Conservation (phyloP, 2,329 filamentous ascomycete species). For the Penicillium sp. region DNA sequence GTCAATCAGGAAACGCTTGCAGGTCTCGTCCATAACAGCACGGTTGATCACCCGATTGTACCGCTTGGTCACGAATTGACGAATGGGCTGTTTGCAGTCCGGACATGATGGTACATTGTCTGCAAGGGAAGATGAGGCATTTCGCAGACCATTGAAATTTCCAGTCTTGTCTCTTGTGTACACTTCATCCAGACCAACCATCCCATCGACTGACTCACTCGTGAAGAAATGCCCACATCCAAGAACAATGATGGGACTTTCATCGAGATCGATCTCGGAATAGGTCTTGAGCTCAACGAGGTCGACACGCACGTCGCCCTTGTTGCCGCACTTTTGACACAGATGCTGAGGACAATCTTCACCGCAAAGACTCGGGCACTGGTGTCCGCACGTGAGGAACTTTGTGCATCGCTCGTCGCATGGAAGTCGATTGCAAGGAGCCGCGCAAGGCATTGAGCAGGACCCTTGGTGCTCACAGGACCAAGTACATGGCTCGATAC, state of each 20-base stretch:
- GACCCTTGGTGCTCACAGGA: background rate
- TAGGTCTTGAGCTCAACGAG: slow-evolving; percentile 5
- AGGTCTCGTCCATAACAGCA: slow-evolving; percentile 10
- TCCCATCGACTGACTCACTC: slow-evolving; percentile 7
- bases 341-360: slow-evolving; percentile 8
- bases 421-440: slow-evolving; percentile 8
- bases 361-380: slow-evolving; percentile 8
- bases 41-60: slow-evolving; percentile 13
- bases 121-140: slow-evolving; percentile 8
- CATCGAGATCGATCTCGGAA: slow-evolving; percentile 9
- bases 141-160: slow-evolving; percentile 8
- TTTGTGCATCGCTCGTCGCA: slow-evolving; percentile 6
- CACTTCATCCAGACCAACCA: slow-evolving; percentile 8
- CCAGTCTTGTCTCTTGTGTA: slow-evolving; percentile 8
- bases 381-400: slow-evolving; percentile 4
- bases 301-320: slow-evolving; percentile 9
- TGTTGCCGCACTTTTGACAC: slow-evolving; percentile 8
- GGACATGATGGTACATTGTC: slow-evolving; percentile 5
- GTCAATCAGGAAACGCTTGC: slow-evolving; percentile 6
- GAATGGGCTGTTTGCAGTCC: slow-evolving; percentile 9
- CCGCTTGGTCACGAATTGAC: slow-evolving; percentile 11
- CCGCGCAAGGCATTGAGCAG: slow-evolving; percentile 13
- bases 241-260: slow-evolving; percentile 9
- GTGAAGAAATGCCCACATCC: slow-evolving; percentile 13
- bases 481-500: slow-evolving; percentile 9